Evolutionary conservation across 1,284 basidiomycete species (phyloP).

Genomic region (Ustilago curta): DNA sequence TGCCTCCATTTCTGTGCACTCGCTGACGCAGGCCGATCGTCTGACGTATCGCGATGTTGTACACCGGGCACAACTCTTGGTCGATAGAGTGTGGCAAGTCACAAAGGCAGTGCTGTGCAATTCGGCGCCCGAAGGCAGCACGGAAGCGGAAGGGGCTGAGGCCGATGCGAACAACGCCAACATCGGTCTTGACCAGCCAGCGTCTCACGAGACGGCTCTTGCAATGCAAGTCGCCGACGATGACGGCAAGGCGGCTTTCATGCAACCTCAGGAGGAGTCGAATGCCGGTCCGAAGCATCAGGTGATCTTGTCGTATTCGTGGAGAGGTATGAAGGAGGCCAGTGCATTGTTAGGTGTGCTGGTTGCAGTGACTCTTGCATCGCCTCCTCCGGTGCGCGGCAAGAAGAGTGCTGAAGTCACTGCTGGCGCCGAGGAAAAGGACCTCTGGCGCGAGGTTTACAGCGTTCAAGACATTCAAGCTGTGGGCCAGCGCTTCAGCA

Average conservation of each 20-base stretch:
- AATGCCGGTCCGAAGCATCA: constrained; percentile 64
- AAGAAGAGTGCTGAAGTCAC: constrained; percentile 9
- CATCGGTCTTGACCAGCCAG: constrained; percentile 44
- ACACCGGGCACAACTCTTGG: constrained; percentile 46
- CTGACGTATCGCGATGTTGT: constrained; percentile 42
- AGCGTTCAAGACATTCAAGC: constrained; percentile 38
- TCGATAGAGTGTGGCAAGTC: constrained; percentile 66
- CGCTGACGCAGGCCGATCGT: constrained; percentile 17
- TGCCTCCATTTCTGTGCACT: constrained; percentile 27
- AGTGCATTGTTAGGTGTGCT: constrained; percentile 66
- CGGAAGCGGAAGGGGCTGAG: constrained; percentile 17
- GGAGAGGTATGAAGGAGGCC: constrained; percentile 70
- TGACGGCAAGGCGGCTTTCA: constrained; percentile 42
- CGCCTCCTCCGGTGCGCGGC: constrained; percentile 7
- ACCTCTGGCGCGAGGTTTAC: constrained; percentile 36
- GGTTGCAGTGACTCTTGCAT: constrained; percentile 53
- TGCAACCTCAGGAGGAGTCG: constrained; percentile 45
- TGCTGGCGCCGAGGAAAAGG: constrained; percentile 18
- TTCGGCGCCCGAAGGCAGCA: constrained; percentile 62
- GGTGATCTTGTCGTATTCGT: constrained; percentile 68
- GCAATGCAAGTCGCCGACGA: constrained; percentile 55
- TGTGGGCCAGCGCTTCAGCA: constrained; percentile 64
- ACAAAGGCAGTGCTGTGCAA: constrained; percentile 66
- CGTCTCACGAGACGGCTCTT: constrained; percentile 52
- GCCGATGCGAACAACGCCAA: constrained; percentile 24